Base-by-base conservation (phyloP, 2,329 filamentous ascomycete species). In the Chaetothyriales sp. region DNA sequence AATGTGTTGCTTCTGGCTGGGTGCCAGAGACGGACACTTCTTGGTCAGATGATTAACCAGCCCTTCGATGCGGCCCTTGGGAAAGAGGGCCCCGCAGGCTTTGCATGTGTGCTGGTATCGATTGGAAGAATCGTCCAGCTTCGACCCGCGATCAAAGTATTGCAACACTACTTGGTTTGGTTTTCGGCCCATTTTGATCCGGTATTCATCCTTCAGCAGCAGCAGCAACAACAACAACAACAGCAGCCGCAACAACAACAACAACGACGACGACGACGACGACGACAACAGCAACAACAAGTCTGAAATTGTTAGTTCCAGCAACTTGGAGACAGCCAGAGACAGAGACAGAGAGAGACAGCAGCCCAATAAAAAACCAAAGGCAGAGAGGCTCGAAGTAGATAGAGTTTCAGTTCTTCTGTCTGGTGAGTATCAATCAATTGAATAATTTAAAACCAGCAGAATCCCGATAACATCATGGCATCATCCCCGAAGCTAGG, bases 91-190 rank as follows among this genome's bases (percentile, higher is more conserved):
- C 59, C 87, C 87, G 66, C 88, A 94, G 59, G 82, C 77, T 67
- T 86, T 90, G 78, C 89, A 95, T 10, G 86, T 92, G 65, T 95
- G 87, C 61, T 87, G 83, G 65, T 95, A 95, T 53, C 89, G 81
- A 67, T 94, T 95, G 72, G 86, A 92, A 58, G 86, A 84, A 70
- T 95, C 88, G 64, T 84, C 81, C 62, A 95, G 77, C 70, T 95
- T 95, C 43, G 81, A 78, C 8, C 89, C 89, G 60, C 89, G 81
- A 66, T 86, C 81, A 68, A 95, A 95, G 73, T 88, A 92, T 69
- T 90, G 82, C 67, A 86, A 77, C 66, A 95, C 89, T 61, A 94
- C 75, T 62, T 82, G 81, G 69, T 92, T 90, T 58, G 86, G 87
- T 70, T 84, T 83, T 65, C 87, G 80, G 66, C 87, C 87, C 87